Evolutionary conservation across 2,329 filamentous ascomycete genomes (phyloP), one percentile per base, ranked within the genome.

Genomic region (Scorias spongiosa): DNA sequence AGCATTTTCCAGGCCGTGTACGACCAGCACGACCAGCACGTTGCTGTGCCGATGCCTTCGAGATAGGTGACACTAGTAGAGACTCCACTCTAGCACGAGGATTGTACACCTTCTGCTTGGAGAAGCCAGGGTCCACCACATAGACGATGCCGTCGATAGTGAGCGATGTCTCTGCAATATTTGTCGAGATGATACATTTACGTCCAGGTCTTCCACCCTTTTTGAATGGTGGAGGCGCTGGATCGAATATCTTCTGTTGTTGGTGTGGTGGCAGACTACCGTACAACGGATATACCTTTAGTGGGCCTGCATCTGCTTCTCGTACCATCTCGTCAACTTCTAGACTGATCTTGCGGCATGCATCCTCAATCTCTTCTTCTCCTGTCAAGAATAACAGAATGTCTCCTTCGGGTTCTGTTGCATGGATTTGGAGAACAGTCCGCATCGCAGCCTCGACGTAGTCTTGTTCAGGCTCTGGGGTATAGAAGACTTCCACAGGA

Each of bases 31-130:
- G 89, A 82, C 93, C 93, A 50, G 93, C 93, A 63, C 93, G 76
- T 67, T 98, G 91, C 62, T 95, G 86, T 9, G 93, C 91, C 1
- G 91, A 96, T 18, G 91, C 91, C 64, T 95, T 96, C 46, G 88
- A 96, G 54, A 98, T 96, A 17, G 91, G 88, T 2, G 91, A 95
- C 5, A 98, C 89, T n/a, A 98, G 72, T 7, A 98, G 74, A 1
- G 91, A 96, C 66, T 98, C 91, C 51, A 98, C 88, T 63, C 91
- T 80, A 55, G 94, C 93, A 48, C 91, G 80, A 17, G 91, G 89
- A 64, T 98, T 96, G 71, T 96, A 98, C 49, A 96, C 91, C 66
- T 96, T 98, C 59, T 98, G 91, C 69, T 98, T 98, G 68, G 87
- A 94, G 70, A 98, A 98, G 30, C 91, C 91, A 2, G 91, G 89